Evolutionary conservation across 192 early-diverging fungal species (phyloP).

Genomic region (Coemansia sp.): DNA sequence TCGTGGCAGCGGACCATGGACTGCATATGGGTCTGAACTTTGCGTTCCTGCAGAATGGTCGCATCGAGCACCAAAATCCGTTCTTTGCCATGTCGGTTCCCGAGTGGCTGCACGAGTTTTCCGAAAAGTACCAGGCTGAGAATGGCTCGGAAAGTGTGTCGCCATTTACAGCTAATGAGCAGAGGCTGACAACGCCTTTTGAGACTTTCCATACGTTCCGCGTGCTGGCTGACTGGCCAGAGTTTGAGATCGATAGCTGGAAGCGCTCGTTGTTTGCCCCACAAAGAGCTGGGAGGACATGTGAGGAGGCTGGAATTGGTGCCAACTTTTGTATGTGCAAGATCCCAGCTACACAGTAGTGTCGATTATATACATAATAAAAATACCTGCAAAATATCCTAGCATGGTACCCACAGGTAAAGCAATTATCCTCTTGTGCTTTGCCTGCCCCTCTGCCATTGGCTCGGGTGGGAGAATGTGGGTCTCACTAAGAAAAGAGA

Average conservation of each 20-base stretch:
- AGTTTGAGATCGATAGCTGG: conserved; percentile 18
- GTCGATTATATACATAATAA: too few relatives aligned
- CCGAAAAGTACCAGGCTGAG: conserved; percentile 16
- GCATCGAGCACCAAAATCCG: conserved; percentile 49
- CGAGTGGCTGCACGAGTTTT: conserved; percentile 33
- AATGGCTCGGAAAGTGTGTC: conserved; percentile 14
- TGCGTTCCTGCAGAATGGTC: conserved; percentile 36
- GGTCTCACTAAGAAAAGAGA: too few relatives aligned
- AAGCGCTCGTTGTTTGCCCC: conserved; percentile 33
- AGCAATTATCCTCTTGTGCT: too few relatives aligned
- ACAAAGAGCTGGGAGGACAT: conserved; percentile 24
- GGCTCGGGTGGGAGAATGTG: too few relatives aligned
- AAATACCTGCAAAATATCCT: too few relatives aligned
- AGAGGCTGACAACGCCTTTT: conserved; percentile 40
- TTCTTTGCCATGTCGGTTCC: conserved; percentile 41
- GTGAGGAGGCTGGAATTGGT: conserved; percentile 37
- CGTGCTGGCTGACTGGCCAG: conserved; percentile 38
- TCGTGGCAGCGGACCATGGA: conserved; percentile 36
- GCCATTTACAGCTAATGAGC: conserved; percentile 35
- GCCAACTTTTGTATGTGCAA: conserved; percentile 41
- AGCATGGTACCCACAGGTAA: too few relatives aligned
- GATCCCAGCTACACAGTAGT: background rate
- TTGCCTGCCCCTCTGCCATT: too few relatives aligned
- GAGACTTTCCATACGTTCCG: conserved; percentile 42
- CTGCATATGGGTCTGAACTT: conserved; percentile 52